These are phyloP conservation scores for Hypericum androsaemum DNA, from an alignment of 345 rosid species.

Conservation along the genomic window DNA sequence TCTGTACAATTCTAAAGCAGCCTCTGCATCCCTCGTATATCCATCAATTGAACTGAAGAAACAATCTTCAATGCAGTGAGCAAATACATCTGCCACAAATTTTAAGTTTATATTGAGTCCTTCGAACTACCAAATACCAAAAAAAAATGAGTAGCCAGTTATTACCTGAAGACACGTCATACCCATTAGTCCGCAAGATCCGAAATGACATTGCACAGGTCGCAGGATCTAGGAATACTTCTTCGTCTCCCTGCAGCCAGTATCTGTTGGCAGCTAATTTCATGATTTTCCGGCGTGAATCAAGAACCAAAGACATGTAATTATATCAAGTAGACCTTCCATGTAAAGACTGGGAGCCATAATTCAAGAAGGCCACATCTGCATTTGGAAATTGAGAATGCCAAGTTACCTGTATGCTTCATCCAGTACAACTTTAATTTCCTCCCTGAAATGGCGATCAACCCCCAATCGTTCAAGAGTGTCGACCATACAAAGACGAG, in stretches of 20 bases:
- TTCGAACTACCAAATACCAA: background rate
- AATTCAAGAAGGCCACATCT: too few species aligned
- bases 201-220: slow-evolving; percentile 31
- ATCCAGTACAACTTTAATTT: background rate
- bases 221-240: slow-evolving; percentile 44
- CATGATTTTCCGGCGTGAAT: slow-evolving; percentile 6
- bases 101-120: slow-evolving; percentile 2
- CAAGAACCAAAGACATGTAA: background rate
- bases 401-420: background rate
- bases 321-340: too few species aligned
- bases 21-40: slow-evolving; percentile 33
- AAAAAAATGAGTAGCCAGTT: background rate
- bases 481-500: slow-evolving; percentile 53
- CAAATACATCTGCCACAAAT: slow-evolving; percentile 41
- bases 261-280: slow-evolving; percentile 40
- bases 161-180: slow-evolving; percentile 64
- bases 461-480: slow-evolving; percentile 40
- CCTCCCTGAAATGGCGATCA: background rate
- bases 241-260: slow-evolving; percentile 71
- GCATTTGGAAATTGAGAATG: background rate
- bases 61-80: slow-evolving; percentile 35
- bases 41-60: slow-evolving; percentile 52
- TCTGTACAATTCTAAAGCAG: slow-evolving; percentile 57
- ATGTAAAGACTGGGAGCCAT: too few species aligned
- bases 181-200: slow-evolving; percentile 42